These are phyloP conservation scores for Allomyces arbusculus DNA, from an alignment of 192 early-diverging fungal genomes.

Conservation along the genomic window DNA sequence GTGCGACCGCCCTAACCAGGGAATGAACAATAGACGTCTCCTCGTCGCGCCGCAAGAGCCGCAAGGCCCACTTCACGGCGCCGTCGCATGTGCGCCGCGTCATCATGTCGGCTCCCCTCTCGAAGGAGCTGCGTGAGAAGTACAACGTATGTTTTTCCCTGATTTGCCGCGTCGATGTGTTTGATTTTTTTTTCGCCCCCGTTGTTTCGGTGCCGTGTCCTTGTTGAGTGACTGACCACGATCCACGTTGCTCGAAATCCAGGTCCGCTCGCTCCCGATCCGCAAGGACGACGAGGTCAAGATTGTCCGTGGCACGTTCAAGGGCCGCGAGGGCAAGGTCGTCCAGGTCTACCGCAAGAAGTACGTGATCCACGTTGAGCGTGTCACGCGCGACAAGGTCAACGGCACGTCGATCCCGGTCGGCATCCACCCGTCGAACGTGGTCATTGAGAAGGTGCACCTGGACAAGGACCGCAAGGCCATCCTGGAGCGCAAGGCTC, in stretches of 20 bases:
- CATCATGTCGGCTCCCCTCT: conserved; percentile 90
- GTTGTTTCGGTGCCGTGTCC: neutral
- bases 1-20: neutral
- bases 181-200: no score
- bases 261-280: conserved; percentile 85
- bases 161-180: no score
- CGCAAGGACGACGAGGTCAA: conserved; percentile 95
- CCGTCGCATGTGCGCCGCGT: conserved; percentile 80
- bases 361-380: conserved; percentile 98
- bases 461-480: conserved; percentile 88
- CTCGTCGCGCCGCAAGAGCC: conserved; percentile 75
- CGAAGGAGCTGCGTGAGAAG: conserved; percentile 97
- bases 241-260: neutral
- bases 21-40: conserved; percentile 39
- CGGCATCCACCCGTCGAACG: conserved; percentile 97
- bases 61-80: conserved; percentile 98
- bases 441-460: conserved; percentile 85
- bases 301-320: conserved; percentile 84
- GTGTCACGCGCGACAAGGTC: conserved; percentile 88
- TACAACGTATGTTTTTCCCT: conserved; percentile 44
- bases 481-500: conserved; percentile 76
- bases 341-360: conserved; percentile 93
- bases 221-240: conserved; percentile 4
- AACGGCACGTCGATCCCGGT: conserved; percentile 82
- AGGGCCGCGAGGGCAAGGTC: conserved; percentile 96